Evolutionary conservation across 2,329 filamentous ascomycete genomes (phyloP).

Genomic region (Ascochyta viciae-villosae): DNA sequence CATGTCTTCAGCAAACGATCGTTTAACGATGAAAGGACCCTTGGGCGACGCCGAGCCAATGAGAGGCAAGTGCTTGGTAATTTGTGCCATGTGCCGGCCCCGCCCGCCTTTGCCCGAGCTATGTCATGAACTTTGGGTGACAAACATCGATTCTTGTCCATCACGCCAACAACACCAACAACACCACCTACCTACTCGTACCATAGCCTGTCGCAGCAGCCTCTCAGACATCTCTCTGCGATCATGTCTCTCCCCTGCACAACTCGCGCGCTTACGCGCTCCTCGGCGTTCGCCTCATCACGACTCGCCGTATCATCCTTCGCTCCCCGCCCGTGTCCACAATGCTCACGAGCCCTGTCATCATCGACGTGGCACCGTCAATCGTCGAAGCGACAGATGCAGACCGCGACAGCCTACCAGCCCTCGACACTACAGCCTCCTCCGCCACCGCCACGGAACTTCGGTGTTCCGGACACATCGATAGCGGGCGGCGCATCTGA

Average conservation of each 20-base stretch:
- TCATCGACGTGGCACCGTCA: slow-evolving; percentile 46
- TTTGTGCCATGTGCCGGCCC: slow-evolving; percentile 23
- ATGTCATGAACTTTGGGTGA: slow-evolving; percentile 24
- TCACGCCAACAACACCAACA: slow-evolving; percentile 6
- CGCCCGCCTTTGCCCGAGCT: slow-evolving; percentile 19
- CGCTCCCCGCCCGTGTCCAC: slow-evolving; percentile 47
- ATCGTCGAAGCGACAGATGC: slow-evolving; percentile 56
- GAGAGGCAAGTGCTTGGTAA: slow-evolving; percentile 25
- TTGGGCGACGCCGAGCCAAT: slow-evolving; percentile 19
- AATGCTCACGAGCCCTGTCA: slow-evolving; percentile 57
- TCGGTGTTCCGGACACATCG: slow-evolving; percentile 66
- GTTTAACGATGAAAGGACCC: slow-evolving; percentile 1
- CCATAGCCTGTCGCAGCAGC: slow-evolving; percentile 4
- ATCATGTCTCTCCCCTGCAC: slow-evolving; percentile 45
- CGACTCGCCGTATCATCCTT: slow-evolving; percentile 37
- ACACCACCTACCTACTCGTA: slow-evolving; percentile 6
- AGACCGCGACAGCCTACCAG: slow-evolving; percentile 70
- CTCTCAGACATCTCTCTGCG: slow-evolving; percentile 6
- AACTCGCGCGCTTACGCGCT: slow-evolving; percentile 33
- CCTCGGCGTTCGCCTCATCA: slow-evolving; percentile 28
- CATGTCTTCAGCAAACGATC: not conserved
- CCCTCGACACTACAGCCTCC: slow-evolving; percentile 65
- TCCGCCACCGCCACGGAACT: slow-evolving; percentile 65
- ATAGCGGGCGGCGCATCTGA: slow-evolving; percentile 62
- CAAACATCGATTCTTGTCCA: slow-evolving; percentile 22